Base-by-base conservation (phyloP, 140 eudicot genomes). In the Senecio squalidus region DNA sequence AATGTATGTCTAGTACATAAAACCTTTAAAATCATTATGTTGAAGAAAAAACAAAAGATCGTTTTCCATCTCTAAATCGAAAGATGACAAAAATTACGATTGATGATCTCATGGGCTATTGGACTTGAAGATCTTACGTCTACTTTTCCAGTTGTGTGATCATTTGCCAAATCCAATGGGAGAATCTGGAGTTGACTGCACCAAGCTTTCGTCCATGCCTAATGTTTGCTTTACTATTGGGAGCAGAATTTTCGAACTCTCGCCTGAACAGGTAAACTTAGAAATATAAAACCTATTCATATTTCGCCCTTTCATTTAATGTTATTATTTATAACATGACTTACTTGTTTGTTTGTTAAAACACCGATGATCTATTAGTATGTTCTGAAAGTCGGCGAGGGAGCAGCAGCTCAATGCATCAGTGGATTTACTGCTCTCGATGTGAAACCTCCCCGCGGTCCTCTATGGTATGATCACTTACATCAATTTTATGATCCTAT, bases 161-260 rank as follows among this genome's bases (percentile, higher is more conserved):
- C 60, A 77, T 28, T 67, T 87, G 24, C 98, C 98, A 25, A 87
- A 95, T 72, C 98, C 98, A 55, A 84, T 84, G 86, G 96, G 98
- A 58, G 87, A 88, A 69, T 87, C 96, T 46, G 84, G 93, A 66
- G 95, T 92, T 60, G 95, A 92, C 67, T 92, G 98, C 50, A 50
- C 61, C 30, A 46, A 56, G 31, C 83, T 92, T 56, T 80, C 96
- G 51, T 72, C 93, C 21, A 72, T 92, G 95, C 98, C 98, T 3
- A 63, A 53, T 66, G 64, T 92, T 59, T 70, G 89, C 43, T 87
- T 92, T 58, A 87, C 98, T 27, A 82, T 92, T 33, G 98, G 95
- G 58, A 93, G 84, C 27, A 84, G 68, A 80, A 20, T 51, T 18
- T 92, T 87, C 72, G 83, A 77, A 49, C 87, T 92, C 68, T 9